Evolutionary conservation across 331 rosid species (phyloP).

Genomic region (Quercus phellos): DNA sequence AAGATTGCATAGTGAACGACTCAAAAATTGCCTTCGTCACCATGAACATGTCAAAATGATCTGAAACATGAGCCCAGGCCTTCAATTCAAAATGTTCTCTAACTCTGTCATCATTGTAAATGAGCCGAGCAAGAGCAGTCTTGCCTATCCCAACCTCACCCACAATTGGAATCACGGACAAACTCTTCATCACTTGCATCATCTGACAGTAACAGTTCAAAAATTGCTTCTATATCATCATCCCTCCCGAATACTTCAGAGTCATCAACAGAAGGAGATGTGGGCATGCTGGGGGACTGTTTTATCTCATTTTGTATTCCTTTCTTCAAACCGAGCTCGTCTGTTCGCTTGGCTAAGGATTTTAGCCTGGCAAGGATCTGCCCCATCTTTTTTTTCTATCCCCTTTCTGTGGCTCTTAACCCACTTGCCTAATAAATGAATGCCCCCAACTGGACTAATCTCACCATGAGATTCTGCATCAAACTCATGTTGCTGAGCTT

Average conservation of each 20-base stretch:
- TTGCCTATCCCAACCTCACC: conserved; percentile 28
- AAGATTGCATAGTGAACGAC: conserved; percentile 5
- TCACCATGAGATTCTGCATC: too few relatives aligned
- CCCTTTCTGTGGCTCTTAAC: too few relatives aligned
- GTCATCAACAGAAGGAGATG: conserved; percentile 21
- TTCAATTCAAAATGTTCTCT: not conserved
- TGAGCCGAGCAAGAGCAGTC: conserved; percentile 31
- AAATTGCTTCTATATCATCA: conserved; percentile 14
- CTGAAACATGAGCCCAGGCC: conserved; percentile 34
- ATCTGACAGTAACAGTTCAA: not conserved
- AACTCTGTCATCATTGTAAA: conserved; percentile 12
- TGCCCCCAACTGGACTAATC: too few relatives aligned
- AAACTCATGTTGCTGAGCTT: too few relatives aligned
- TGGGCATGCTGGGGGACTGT: not conserved
- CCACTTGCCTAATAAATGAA: too few relatives aligned
- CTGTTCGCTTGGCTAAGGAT: too few relatives aligned
- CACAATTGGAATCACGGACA: conserved; percentile 25
- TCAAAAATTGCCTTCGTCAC: conserved; percentile 18
- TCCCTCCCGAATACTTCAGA: conserved; percentile 19
- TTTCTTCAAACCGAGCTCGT: too few relatives aligned
- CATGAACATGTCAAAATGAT: not conserved
- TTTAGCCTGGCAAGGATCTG: too few relatives aligned
- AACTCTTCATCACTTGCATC: not conserved
- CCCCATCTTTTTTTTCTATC: too few relatives aligned
- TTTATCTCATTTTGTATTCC: not conserved